Conservation (phyloP, 23 red algal species). For the Gracilaria gracilis region DNA sequence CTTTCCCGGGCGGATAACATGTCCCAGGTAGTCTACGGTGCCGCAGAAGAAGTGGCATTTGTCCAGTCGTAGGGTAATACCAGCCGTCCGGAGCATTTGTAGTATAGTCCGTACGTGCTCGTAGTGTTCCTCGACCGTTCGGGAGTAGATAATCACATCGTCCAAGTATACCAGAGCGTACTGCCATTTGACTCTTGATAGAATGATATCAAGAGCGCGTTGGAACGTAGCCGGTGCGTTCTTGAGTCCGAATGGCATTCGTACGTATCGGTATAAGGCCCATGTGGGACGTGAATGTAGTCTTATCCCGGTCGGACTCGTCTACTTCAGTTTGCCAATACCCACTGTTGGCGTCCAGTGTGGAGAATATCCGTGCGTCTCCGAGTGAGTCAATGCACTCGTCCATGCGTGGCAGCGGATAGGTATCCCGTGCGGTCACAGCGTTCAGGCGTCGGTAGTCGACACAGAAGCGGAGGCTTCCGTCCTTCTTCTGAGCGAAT, state of each 20-base stretch:
- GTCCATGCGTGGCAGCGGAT: conserved; percentile 55
- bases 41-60: too few relatives aligned
- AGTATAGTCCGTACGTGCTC: conserved; percentile 21
- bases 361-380: conserved; percentile 36
- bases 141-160: conserved; percentile 52
- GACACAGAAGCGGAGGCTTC: conserved; percentile 29
- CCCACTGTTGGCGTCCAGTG: conserved; percentile 48
- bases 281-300: conserved; percentile 51
- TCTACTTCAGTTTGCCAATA: conserved; percentile 48
- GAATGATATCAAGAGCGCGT: conserved; percentile 43
- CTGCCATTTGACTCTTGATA: conserved; percentile 33
- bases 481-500: conserved; percentile 4
- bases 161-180: conserved; percentile 36
- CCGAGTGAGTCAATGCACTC: conserved; percentile 68
- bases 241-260: conserved; percentile 59
- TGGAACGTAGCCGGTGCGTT: conserved; percentile 61
- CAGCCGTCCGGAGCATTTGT: background rate
- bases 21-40: too few relatives aligned
- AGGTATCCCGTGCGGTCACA: conserved; percentile 33
- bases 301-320: conserved; percentile 31
- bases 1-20: too few relatives aligned
- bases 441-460: conserved; percentile 30
- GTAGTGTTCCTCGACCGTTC: conserved; percentile 5
- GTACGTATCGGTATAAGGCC: conserved; percentile 24
- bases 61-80: conserved; percentile 21